Conservation (phyloP, 169 alveolate genomes). For the Eimeria zaria region DNA sequence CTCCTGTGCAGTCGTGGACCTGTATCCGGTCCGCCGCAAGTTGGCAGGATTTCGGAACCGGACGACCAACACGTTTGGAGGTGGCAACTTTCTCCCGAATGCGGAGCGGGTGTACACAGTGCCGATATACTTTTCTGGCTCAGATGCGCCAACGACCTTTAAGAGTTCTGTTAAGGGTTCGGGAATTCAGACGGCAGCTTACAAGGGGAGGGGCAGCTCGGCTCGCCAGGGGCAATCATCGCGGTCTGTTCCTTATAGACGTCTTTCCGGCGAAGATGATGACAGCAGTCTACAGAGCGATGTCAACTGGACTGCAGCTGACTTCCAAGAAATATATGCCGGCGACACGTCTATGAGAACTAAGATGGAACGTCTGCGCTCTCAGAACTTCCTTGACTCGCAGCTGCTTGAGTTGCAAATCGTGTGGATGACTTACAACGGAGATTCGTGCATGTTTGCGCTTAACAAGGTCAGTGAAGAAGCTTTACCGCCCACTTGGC, state of each 20-base stretch:
- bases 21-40: constrained; percentile 73
- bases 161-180: neutral
- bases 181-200: neutral
- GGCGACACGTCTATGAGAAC: constrained; percentile 37
- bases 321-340: constrained; percentile 54
- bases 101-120: constrained; percentile 66
- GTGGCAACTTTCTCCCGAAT: neutral
- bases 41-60: constrained; percentile 12
- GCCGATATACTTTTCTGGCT: constrained; percentile 56
- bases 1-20: constrained; percentile 4
- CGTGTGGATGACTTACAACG: constrained; percentile 75
- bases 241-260: neutral
- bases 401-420: constrained; percentile 31
- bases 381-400: constrained; percentile 56
- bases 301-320: constrained; percentile 59
- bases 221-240: neutral
- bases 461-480: constrained; percentile 65
- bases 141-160: constrained; percentile 6
- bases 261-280: neutral
- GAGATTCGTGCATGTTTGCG: constrained; percentile 72
- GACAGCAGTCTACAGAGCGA: constrained; percentile 11
- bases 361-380: constrained; percentile 22
- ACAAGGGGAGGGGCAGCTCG: neutral
- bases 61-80: constrained; percentile 33
- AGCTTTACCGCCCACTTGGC: neutral